These are phyloP conservation scores for Tuber melanosporum DNA, from an alignment of 495 filamentous ascomycete species.

Conservation along the genomic window DNA sequence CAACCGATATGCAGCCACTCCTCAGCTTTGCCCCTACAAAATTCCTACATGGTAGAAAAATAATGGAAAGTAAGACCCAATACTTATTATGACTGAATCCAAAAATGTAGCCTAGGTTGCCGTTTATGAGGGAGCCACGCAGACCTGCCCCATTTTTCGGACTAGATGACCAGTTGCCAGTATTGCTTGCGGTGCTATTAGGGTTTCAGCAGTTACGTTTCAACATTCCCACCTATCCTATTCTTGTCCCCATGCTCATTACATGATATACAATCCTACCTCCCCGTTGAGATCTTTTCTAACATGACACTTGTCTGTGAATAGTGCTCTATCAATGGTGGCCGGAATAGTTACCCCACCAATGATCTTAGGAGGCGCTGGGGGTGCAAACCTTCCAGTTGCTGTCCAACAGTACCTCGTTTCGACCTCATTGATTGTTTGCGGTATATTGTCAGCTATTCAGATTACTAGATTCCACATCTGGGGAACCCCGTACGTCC, in stretches of 20 bases:
- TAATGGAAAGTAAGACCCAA: background rate
- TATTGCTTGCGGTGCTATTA: conserved; percentile 65
- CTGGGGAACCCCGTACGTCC: conserved; percentile 58
- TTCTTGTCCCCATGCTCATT: background rate
- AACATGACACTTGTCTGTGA: conserved; percentile 40
- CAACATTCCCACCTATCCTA: background rate
- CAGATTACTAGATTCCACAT: conserved; percentile 86
- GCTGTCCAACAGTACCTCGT: conserved; percentile 72
- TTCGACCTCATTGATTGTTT: conserved; percentile 81
- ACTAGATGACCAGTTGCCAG: conserved; percentile 72
- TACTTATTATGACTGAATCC: conserved; percentile 35
- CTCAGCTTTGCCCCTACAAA: background rate
- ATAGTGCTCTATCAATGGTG: conserved; percentile 50
- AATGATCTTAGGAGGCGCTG: conserved; percentile 63
- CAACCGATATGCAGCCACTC: background rate
- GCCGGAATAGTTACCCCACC: conserved; percentile 68
- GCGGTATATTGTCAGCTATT: conserved; percentile 67
- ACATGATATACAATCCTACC: background rate
- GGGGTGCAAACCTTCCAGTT: conserved; percentile 59
- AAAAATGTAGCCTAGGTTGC: conserved; percentile 68
- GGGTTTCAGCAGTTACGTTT: conserved; percentile 57
- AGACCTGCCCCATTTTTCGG: conserved; percentile 76
- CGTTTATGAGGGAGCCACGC: conserved; percentile 65
- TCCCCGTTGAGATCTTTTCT: conserved; percentile 43
- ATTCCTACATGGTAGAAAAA: background rate